Conservation (phyloP, 768 basidiomycete genomes). For the Russula foetens region DNA sequence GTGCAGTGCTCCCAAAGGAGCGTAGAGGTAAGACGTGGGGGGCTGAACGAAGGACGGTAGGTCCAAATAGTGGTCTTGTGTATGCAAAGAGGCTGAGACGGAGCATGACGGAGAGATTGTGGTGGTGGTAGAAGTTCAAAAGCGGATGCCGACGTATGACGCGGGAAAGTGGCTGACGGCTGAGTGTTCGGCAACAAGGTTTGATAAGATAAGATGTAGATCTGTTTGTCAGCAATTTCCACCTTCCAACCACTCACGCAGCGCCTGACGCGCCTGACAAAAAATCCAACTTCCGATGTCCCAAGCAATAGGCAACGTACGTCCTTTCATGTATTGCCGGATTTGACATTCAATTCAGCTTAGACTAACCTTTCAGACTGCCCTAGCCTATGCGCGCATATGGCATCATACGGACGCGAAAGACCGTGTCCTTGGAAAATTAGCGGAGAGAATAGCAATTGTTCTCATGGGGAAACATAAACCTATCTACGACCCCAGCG, state of each 20-base stretch:
- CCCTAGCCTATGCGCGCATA: slow-evolving; percentile 85
- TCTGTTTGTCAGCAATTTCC: background rate
- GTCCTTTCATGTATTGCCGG: slow-evolving; percentile 21
- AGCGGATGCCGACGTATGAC: slow-evolving; percentile 7
- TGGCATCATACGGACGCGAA: slow-evolving; percentile 96
- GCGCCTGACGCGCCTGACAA: background rate
- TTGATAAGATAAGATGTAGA: slow-evolving; percentile 13
- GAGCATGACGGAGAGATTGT: slow-evolving; percentile 21
- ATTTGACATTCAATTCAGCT: background rate
- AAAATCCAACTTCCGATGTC: slow-evolving; percentile 46
- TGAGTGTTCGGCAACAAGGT: background rate
- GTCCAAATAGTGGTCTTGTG: slow-evolving; percentile 21
- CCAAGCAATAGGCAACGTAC: slow-evolving; percentile 73
- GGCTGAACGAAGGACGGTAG: slow-evolving; percentile 20
- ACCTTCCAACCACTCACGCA: too few species aligned
- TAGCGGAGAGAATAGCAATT: slow-evolving; percentile 88
- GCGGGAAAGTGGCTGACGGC: background rate
- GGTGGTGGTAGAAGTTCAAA: slow-evolving; percentile 3
- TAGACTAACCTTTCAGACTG: slow-evolving; percentile 50
- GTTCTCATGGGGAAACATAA: slow-evolving; percentile 99
- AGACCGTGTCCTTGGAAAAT: slow-evolving; percentile 86
- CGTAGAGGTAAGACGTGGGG: slow-evolving; percentile 22
- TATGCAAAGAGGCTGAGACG: slow-evolving; percentile 22
- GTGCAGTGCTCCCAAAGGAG: slow-evolving; percentile 27
- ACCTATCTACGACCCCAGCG: slow-evolving; percentile 88